Conservation (phyloP, 2,329 filamentous ascomycete species). For the Colletotrichum australisinense region DNA sequence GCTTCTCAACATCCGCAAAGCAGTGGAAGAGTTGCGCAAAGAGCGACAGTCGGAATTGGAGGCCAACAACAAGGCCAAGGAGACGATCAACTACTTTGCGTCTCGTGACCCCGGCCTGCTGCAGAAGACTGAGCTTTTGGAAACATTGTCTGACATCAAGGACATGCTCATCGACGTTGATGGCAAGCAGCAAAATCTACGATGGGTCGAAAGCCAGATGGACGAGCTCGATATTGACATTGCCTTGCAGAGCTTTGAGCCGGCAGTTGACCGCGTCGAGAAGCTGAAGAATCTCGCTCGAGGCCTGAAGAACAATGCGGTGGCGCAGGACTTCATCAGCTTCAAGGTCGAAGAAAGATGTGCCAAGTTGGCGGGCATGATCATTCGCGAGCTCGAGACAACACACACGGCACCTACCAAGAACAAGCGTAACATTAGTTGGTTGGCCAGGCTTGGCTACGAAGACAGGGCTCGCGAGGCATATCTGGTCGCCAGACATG, state of each 20-base stretch:
- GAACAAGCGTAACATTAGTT: slow-evolving; percentile 84
- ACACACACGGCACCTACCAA: slow-evolving; percentile 81
- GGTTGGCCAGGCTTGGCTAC: slow-evolving; percentile 88
- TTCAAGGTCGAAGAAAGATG: slow-evolving; percentile 92
- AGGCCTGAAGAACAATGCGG: slow-evolving; percentile 83
- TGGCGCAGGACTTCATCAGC: slow-evolving; percentile 92
- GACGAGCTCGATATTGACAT: slow-evolving; percentile 97
- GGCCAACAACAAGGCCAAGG: slow-evolving; percentile 84
- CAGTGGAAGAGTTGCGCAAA: slow-evolving; percentile 91
- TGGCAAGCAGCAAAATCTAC: slow-evolving; percentile 94
- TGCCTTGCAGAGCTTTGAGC: slow-evolving; percentile 88
- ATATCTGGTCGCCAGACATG: slow-evolving; percentile 83
- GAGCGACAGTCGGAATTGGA: slow-evolving; percentile 88
- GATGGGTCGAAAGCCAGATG: slow-evolving; percentile 95
- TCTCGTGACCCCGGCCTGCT: slow-evolving; percentile 81
- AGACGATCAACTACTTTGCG: slow-evolving; percentile 88
- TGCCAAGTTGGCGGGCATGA: slow-evolving; percentile 77
- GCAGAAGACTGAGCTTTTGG: slow-evolving; percentile 83
- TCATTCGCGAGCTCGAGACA: slow-evolving; percentile 82
- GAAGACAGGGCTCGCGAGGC: slow-evolving; percentile 90
- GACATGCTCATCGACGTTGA: slow-evolving; percentile 96
- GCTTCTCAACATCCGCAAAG: slow-evolving; percentile 90
- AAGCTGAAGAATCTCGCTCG: slow-evolving; percentile 84
- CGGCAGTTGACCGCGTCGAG: slow-evolving; percentile 85
- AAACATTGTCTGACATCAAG: slow-evolving; percentile 81